phyloP scores from a whole-genome alignment of 495 filamentous ascomycete genomes.

The Cercophora samala region DNA sequence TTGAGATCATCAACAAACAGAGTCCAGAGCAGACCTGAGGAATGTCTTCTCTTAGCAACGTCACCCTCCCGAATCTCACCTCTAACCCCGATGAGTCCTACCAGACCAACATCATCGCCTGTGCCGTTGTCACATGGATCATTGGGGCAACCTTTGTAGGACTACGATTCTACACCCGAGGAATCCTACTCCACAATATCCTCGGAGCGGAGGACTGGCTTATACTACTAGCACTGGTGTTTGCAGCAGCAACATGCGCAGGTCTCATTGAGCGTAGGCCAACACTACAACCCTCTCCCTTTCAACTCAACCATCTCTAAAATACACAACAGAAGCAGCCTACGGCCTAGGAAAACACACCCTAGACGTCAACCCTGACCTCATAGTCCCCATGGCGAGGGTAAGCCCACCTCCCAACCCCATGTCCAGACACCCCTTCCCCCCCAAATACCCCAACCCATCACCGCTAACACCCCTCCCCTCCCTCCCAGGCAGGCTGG shows the following conservation, averaged over 20 bases:
- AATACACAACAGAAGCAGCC: slow-evolving; percentile 16
- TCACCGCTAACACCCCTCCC: background rate
- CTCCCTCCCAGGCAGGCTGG: slow-evolving; percentile 24
- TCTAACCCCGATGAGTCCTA: slow-evolving; percentile 21
- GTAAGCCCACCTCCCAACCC: slow-evolving; percentile 9
- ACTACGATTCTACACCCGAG: slow-evolving; percentile 29
- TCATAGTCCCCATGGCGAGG: slow-evolving; percentile 18
- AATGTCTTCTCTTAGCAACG: slow-evolving; percentile 3
- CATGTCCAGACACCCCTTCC: background rate
- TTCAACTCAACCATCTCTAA: too few species aligned
- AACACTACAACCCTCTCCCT: too few species aligned
- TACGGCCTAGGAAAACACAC: slow-evolving; percentile 27
- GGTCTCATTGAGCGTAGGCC: slow-evolving; percentile 20
- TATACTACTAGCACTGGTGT: slow-evolving; percentile 23
- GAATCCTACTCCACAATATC: slow-evolving; percentile 18
- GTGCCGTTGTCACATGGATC: slow-evolving; percentile 23
- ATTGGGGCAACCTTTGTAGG: slow-evolving; percentile 24
- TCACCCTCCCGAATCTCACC: slow-evolving; percentile 8
- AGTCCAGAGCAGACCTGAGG: background rate
- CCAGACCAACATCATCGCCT: slow-evolving; percentile 28
- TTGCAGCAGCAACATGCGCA: slow-evolving; percentile 22
- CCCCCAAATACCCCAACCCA: background rate
- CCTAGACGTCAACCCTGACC: slow-evolving; percentile 16
- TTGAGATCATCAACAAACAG: background rate
- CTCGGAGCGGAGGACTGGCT: slow-evolving; percentile 31